phyloP scores from a whole-genome alignment of 2,329 filamentous ascomycete genomes.

The Alternaria novae-zelandiae region DNA sequence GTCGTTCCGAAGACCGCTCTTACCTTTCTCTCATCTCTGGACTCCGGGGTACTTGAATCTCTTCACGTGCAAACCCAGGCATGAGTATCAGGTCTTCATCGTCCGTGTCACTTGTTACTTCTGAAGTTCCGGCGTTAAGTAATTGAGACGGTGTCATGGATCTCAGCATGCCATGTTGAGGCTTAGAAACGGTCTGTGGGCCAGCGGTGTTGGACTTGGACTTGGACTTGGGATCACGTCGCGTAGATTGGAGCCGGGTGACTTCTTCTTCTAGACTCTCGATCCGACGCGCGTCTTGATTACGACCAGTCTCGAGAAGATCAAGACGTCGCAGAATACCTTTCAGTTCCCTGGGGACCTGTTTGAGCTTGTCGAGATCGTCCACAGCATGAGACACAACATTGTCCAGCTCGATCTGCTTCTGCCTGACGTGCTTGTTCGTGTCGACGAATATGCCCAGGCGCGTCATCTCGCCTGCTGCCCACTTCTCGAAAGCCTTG shows the following conservation, averaged over 20 bases:
- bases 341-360: constrained; percentile 1
- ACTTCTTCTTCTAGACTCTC: constrained; percentile 17
- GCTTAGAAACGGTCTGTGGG: background rate
- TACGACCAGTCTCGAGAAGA: constrained; percentile 15
- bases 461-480: constrained; percentile 16
- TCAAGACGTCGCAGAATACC: constrained; percentile 17
- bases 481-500: constrained; percentile 27
- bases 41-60: constrained; percentile 10
- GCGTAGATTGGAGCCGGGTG: background rate
- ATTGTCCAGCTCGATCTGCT: constrained; percentile 23
- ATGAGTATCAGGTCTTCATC: constrained; percentile 6
- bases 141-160: background rate
- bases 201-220: background rate
- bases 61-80: background rate
- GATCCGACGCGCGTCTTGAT: constrained; percentile 12
- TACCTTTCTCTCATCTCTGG: constrained; percentile 2
- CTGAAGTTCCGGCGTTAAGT: background rate
- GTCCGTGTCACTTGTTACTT: constrained; percentile 12
- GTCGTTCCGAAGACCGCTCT: background rate
- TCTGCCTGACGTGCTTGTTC: constrained; percentile 22
- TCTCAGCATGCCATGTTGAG: background rate
- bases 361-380: constrained; percentile 8
- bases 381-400: constrained; percentile 16
- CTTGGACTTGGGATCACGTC: background rate
- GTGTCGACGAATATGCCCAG: constrained; percentile 21